These are phyloP conservation scores for Neopestalotiopsis sp. DNA, from an alignment of 2,329 filamentous ascomycete genomes.

Conservation along the genomic window DNA sequence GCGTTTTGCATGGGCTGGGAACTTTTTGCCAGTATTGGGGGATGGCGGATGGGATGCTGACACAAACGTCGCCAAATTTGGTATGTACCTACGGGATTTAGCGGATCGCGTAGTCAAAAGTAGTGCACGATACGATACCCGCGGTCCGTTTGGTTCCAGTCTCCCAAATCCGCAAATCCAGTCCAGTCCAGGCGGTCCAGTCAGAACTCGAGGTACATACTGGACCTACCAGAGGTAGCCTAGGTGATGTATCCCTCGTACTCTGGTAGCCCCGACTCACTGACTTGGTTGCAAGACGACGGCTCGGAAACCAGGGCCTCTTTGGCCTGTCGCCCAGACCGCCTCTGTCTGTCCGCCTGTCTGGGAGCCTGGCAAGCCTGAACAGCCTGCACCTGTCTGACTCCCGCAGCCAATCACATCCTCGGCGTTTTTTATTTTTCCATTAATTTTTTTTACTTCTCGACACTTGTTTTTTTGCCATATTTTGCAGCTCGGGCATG, in stretches of 20 bases:
- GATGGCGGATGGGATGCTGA: conserved; percentile 13
- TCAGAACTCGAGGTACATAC: no score
- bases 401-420: background rate
- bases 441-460: no score
- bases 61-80: conserved; percentile 7
- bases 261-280: background rate
- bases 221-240: no score
- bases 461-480: conserved; percentile 5
- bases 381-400: background rate
- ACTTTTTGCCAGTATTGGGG: background rate
- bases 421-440: background rate
- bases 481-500: conserved; percentile 2
- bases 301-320: conserved; percentile 2
- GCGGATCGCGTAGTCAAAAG: background rate
- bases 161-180: no score
- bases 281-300: background rate
- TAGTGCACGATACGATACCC: background rate
- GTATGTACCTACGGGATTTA: background rate
- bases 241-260: no score
- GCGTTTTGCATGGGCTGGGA: background rate
- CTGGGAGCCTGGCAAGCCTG: background rate
- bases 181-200: no score
- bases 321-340: conserved; percentile 1
- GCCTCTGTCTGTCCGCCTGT: background rate
- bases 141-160: background rate